Evolutionary conservation across 2,329 filamentous ascomycete genomes (phyloP).

Genomic region (Stemphylium beticola): DNA sequence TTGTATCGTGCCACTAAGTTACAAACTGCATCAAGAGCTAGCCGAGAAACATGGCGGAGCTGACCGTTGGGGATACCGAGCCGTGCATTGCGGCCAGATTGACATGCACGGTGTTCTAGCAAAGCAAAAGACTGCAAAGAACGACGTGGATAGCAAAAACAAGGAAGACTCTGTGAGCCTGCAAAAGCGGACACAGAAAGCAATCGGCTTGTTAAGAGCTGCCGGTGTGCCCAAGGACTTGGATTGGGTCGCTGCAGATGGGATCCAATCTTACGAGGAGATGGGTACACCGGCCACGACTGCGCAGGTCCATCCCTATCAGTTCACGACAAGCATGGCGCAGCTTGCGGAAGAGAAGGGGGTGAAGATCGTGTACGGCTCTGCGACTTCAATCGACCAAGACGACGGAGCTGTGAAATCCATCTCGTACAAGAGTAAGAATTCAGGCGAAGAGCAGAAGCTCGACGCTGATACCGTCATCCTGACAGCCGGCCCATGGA

Average conservation of each 20-base stretch:
- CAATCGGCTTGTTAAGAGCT: constrained; percentile 58
- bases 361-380: constrained; percentile 67
- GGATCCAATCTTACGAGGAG: constrained; percentile 73
- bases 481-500: constrained; percentile 69
- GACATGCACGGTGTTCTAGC: constrained; percentile 55
- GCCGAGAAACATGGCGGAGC: constrained; percentile 82
- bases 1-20: constrained; percentile 84
- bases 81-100: constrained; percentile 74
- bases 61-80: constrained; percentile 84
- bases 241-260: constrained; percentile 78
- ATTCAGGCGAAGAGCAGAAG: constrained; percentile 51
- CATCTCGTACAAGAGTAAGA: constrained; percentile 67
- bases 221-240: constrained; percentile 75
- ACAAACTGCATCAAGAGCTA: constrained; percentile 80
- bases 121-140: constrained; percentile 32
- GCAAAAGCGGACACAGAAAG: constrained; percentile 61
- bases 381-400: constrained; percentile 71
- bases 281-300: constrained; percentile 85
- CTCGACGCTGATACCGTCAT: constrained; percentile 64
- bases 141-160: constrained; percentile 41
- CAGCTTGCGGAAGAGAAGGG: constrained; percentile 70
- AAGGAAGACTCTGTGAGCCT: constrained; percentile 56
- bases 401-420: constrained; percentile 62
- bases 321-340: constrained; percentile 87
- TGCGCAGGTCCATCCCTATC: constrained; percentile 90